Evolutionary conservation across 1,284 basidiomycete genomes (phyloP), one percentile per base, ranked within the genome.

Genomic region (Clitocybe nebularis): DNA sequence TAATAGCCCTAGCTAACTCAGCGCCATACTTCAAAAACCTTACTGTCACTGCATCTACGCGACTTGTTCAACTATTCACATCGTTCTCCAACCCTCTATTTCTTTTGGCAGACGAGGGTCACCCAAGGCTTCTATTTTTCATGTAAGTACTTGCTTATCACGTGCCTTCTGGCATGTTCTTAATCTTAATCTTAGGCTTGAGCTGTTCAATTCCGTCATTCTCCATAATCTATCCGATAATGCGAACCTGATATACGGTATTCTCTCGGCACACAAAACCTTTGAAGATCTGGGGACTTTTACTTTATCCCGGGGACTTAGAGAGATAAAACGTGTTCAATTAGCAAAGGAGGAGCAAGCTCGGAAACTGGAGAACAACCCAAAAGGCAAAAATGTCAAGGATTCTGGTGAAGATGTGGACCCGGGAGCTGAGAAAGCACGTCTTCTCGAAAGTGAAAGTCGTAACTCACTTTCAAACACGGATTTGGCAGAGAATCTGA

Each of bases 241-340:
- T 62, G 84, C 93, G 0, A 88, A 95, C 53, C 63, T 98, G 21
- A 72, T 93, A 28, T 95, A 96, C 59, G 85, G 87, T 1, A 77
- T 98, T 39, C 69, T 98, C 3, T 78, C 86, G 8, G 77, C 86
- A 0, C 87, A 93, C 58, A 83, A 85, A 52, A 71, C 78, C 8
- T 90, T 99, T 59, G 88, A 96, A 59, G 81, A 86, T 42, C 73
- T 98, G 7, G 89, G 90, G 2, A 90, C 85, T 0, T 95, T 98
- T 58, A 93, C 92, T 0, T 71, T 98, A 5, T 70, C 84, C 1
- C 72, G 77, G 19, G 94, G 87, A 2, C 74, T 98, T 30, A 78
- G 88, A 6, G 92, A 96, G 52, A 86, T 96, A 20, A 79, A 81
- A 44, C 76, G 88, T 2, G 72, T 80, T 1, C 84, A 91, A 56